phyloP scores from a whole-genome alignment of 169 alveolate species.

The Cryptosporidium andersoni region DNA sequence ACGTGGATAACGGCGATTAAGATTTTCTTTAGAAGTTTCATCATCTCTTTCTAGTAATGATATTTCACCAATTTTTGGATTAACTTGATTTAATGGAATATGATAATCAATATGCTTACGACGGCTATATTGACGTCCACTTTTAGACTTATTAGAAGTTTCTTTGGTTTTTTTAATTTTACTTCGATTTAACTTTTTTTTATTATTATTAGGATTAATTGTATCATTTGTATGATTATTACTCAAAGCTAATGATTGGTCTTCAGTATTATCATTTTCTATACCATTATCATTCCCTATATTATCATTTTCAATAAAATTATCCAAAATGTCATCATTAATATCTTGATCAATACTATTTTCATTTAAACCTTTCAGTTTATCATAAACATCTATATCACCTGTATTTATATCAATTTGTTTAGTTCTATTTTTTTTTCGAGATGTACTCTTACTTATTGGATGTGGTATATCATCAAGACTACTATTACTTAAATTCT shows the following conservation, averaged over 20 bases:
- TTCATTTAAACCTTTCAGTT: too few species aligned
- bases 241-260: neutral
- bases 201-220: neutral
- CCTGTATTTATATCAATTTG: too few species aligned
- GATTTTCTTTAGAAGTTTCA: neutral
- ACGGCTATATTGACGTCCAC: neutral
- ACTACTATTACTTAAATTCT: too few species aligned
- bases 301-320: too few species aligned
- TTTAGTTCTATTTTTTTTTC: too few species aligned
- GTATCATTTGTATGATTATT: neutral
- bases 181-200: neutral
- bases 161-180: neutral
- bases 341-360: too few species aligned
- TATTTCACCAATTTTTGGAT: conserved; percentile 3
- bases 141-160: neutral
- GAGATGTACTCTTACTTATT: too few species aligned
- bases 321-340: too few species aligned
- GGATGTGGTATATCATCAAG: too few species aligned
- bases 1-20: conserved; percentile 40
- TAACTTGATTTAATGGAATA: conserved; percentile 65
- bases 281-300: neutral
- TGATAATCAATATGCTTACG: conserved; percentile 57
- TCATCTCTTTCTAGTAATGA: neutral
- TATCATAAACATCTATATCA: too few species aligned
- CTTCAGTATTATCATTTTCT: neutral